Base-by-base conservation (phyloP, 805 yeast genomes). In the Ogataea paraovalis region DNA sequence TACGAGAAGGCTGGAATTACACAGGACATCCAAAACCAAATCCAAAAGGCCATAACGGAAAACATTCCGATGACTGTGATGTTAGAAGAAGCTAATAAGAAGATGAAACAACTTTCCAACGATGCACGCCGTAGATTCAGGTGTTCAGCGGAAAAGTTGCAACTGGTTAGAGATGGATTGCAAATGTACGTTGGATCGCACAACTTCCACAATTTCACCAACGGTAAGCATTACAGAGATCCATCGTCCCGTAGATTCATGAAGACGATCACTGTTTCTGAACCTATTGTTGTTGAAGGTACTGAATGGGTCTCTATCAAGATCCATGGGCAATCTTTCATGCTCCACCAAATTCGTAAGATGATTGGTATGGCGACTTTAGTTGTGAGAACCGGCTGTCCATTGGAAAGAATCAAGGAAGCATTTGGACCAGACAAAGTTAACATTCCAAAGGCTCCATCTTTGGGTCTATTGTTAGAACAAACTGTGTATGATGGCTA, bases 381-480 rank as follows among this genome's bases (percentile, higher is more conserved):
- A 48, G 80, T 87, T 16, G 82, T 92, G 20, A 78, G 99, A 61
- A 83, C 94, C 18, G 94, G 96, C 10, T 82, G 91, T 61, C 96
- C 97, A 3, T 61, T 79, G 28, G 76, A 77, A 22, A 80, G 96
- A 58, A 87, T 94, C 52, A 62, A 71, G 8, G 87, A 88, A 58
- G 87, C 96, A 3, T 94, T 88, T 63, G 80, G 82, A 4, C 74
- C 80, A 2, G 77, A 77, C 36, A 87, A 83, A 60, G 78, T 94
- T 52, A 90, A 91, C 61, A 87, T 94, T 54, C 99, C 99, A 47
- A 94, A 94, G 67, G 99, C 98, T 0, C 99, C 99, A 3, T 96
- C 98, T 23, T 73, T 94, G 51, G 99, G 99, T 0, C 73, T 94
- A 47, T 70, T 94, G 44, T 75, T 94, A 50, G 98, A 94, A 61